Conservation (phyloP, 768 basidiomycete genomes). For the Pulveroboletus sp. region DNA sequence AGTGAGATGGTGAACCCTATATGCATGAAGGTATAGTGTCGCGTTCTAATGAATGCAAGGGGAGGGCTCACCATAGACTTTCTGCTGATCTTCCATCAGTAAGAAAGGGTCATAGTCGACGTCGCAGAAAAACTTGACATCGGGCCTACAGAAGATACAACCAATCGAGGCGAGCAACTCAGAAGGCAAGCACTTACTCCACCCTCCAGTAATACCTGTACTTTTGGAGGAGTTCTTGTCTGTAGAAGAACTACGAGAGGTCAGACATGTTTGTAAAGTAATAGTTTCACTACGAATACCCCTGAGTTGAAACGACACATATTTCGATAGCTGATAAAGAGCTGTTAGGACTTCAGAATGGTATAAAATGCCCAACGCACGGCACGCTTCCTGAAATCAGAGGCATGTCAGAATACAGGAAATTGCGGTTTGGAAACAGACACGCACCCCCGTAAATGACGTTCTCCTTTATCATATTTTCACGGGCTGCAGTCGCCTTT, state of each 20-base stretch:
- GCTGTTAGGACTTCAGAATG: slow-evolving; percentile 5
- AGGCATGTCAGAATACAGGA: background rate
- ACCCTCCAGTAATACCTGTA: slow-evolving; percentile 91
- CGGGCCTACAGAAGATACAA: slow-evolving; percentile 45
- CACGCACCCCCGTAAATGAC: slow-evolving; percentile 62
- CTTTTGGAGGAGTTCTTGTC: slow-evolving; percentile 66
- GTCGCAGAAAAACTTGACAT: slow-evolving; percentile 79
- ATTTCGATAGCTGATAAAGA: slow-evolving; percentile 64
- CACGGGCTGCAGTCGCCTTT: slow-evolving; percentile 51
- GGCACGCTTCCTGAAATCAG: slow-evolving; percentile 57
- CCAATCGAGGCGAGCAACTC: slow-evolving; percentile 6
- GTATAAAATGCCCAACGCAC: slow-evolving; percentile 38
- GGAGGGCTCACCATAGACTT: slow-evolving; percentile 63
- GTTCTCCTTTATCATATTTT: slow-evolving; percentile 56
- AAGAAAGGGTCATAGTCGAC: slow-evolving; percentile 75
- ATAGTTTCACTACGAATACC: slow-evolving; percentile 33
- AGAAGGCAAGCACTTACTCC: slow-evolving; percentile 49
- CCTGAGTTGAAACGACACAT: slow-evolving; percentile 97
- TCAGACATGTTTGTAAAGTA: background rate
- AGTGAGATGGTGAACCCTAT: slow-evolving; percentile 76
- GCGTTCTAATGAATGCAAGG: background rate
- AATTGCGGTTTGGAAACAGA: slow-evolving; percentile 2
- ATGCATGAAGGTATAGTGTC: slow-evolving; percentile 19
- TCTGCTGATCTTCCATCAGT: slow-evolving; percentile 72
- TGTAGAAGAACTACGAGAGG: slow-evolving; percentile 67